Evolutionary conservation across 306 rosid species (phyloP).

Genomic region (Cicer arietinum): DNA sequence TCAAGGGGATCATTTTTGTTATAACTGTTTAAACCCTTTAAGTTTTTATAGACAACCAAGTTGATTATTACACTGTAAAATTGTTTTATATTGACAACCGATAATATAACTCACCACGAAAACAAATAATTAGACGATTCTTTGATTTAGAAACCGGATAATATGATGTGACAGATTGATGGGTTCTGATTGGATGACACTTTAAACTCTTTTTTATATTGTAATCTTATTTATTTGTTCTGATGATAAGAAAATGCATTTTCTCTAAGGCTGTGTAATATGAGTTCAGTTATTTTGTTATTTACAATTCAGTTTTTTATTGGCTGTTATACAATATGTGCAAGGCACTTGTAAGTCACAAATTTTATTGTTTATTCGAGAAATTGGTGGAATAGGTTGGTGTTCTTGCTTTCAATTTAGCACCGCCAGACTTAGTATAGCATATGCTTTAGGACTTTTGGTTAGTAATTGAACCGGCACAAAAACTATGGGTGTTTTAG

Average conservation of each 20-base stretch:
- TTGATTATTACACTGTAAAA: too few relatives aligned
- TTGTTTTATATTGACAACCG: too few relatives aligned
- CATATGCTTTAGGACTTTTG: slow-evolving; percentile 8
- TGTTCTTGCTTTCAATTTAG: slow-evolving; percentile 11
- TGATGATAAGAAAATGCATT: slow-evolving; percentile 5
- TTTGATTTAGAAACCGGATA: too few relatives aligned
- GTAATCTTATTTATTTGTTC: slow-evolving; percentile 9
- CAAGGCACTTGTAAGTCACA: not conserved
- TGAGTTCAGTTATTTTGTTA: not conserved
- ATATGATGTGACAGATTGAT: too few relatives aligned
- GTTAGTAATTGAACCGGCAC: slow-evolving; percentile 7
- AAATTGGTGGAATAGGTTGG: slow-evolving; percentile 4
- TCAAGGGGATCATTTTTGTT: slow-evolving; percentile 22
- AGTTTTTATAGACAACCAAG: too few relatives aligned
- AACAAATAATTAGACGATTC: too few relatives aligned
- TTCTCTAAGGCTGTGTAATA: not conserved
- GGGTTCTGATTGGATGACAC: too few relatives aligned
- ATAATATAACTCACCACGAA: too few relatives aligned
- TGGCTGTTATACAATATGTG: not conserved
- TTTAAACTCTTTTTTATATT: slow-evolving; percentile 1
- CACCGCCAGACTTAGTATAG: not conserved
- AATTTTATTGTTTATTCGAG: not conserved
- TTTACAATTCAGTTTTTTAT: not conserved
- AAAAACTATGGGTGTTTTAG: not conserved
- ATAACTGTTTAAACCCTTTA: slow-evolving; percentile 15